phyloP scores from a whole-genome alignment of 2,329 filamentous ascomycete genomes.

The Coniella vitis region DNA sequence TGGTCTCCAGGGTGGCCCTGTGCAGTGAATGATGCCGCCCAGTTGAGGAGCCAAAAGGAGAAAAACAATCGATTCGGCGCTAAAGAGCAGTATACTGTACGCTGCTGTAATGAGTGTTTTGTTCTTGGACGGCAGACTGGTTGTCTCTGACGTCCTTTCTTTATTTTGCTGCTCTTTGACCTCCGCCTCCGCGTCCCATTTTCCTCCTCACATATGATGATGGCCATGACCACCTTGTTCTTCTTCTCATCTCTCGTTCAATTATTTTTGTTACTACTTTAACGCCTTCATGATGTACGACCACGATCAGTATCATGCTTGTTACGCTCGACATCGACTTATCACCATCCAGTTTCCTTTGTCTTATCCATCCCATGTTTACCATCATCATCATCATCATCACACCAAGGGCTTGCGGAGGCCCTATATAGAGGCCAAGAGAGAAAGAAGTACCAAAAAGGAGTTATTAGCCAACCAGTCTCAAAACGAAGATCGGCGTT shows the following conservation, averaged over 20 bases:
- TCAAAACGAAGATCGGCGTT: too few species aligned
- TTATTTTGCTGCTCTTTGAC: neutral
- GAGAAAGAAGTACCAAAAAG: too few species aligned
- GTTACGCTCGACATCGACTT: neutral
- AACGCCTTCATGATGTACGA: neutral
- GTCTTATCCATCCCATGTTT: slow-evolving; percentile 6
- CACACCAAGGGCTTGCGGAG: neutral
- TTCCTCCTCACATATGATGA: neutral
- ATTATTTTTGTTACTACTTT: too few species aligned
- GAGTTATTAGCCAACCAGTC: too few species aligned
- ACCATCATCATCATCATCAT: neutral
- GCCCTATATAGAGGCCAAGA: neutral
- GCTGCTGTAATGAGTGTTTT: neutral
- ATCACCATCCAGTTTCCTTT: slow-evolving; percentile 1
- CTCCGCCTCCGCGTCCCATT: neutral
- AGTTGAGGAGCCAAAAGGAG: too few species aligned
- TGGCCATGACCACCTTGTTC: neutral
- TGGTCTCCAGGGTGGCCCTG: slow-evolving; percentile 17
- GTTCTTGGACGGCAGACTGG: neutral
- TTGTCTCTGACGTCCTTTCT: neutral
- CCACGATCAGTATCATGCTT: neutral
- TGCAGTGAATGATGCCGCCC: neutral
- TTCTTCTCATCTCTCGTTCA: neutral
- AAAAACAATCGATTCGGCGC: neutral
- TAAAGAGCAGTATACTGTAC: neutral